Conservation (phyloP, 306 rosid species). For the Trifolium pratense region DNA sequence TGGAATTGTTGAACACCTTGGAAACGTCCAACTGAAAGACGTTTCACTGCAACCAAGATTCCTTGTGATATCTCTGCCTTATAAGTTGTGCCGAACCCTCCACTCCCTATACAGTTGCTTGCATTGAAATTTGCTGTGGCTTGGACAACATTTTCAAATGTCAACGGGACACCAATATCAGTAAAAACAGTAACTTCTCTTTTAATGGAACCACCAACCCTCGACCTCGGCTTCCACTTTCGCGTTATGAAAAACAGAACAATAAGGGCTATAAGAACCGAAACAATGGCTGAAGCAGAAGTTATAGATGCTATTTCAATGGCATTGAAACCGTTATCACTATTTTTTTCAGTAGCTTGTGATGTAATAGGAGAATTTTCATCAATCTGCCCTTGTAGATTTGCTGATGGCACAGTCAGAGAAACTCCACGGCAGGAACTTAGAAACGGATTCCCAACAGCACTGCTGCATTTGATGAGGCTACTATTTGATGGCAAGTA, state of each 20-base stretch:
- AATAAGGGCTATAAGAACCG: constrained; percentile 77
- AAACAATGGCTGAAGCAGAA: constrained; percentile 89
- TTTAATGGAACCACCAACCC: constrained; percentile 61
- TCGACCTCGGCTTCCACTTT: constrained; percentile 79
- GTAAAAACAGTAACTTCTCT: constrained; percentile 82
- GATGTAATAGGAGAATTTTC: constrained; percentile 48
- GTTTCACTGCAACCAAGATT: constrained; percentile 73
- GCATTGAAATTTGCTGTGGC: constrained; percentile 81
- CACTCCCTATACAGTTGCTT: constrained; percentile 88
- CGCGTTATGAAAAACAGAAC: constrained; percentile 73
- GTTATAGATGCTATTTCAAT: constrained; percentile 93
- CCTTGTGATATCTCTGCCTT: constrained; percentile 83
- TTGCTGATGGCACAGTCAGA: constrained; percentile 51
- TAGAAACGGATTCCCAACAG: constrained; percentile 75
- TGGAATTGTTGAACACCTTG: constrained; percentile 88
- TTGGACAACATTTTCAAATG: constrained; percentile 76
- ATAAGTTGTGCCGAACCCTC: constrained; percentile 93
- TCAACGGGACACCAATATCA: constrained; percentile 73
- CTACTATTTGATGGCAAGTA: constrained; percentile 58
- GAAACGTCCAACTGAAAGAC: constrained; percentile 88
- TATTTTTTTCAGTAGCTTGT: constrained; percentile 34
- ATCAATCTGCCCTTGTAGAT: constrained; percentile 55
- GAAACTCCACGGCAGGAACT: constrained; percentile 60
- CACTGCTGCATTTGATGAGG: constrained; percentile 63
- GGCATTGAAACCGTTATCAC: constrained; percentile 61